Evolutionary conservation across 495 filamentous ascomycete genomes (phyloP), one percentile per base, ranked within the genome.

Genomic region (Penicillium bovifimosum): DNA sequence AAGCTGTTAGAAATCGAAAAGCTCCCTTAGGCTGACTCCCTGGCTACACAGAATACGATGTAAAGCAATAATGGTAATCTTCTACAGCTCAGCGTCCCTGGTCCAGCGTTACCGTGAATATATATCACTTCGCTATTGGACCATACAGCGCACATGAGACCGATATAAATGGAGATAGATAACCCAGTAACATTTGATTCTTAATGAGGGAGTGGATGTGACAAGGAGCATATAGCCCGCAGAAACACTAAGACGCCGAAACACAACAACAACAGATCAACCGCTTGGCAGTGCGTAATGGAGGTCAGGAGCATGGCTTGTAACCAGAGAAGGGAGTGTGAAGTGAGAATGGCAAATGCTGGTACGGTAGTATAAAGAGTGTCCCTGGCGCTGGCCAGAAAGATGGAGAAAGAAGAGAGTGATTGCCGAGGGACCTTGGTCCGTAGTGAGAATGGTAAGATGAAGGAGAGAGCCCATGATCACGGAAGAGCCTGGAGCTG

Each of bases 211-310:
- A 60, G 50, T 52, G 54, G 49, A 58, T 53, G 47, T 52, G 47
- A 54, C 55, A 59, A 55, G 48, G 36, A 52, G 51, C 48, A 52
- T 53, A 52, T 43, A 54, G 26, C 53, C 47, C 20, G 33, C 50
- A 50, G 36, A 50, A 60, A 54, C 55, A 59, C 53, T 34, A 55
- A 57, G 55, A 63, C 62, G 60, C 62, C 60, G 33, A 58, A 54
- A 52, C 39, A 27, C 40, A 47, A 34, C 38, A 43, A 57, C 46
- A 58, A 54, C 27, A 61, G 51, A 64, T 65, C 60, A 56, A 63
- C 56, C 62, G 60, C 56, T 63, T 47, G 54, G 57, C 60, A 64
- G 63, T 61, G 60, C 57, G 59, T 59, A 63, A 59, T 59, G 52
- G 42, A 50, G 46, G 53, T 51, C 54, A 56, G 51, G 40, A 50